Base-by-base conservation (phyloP, 176 grass and related monocot genomes). In the Triticum monococcum region DNA sequence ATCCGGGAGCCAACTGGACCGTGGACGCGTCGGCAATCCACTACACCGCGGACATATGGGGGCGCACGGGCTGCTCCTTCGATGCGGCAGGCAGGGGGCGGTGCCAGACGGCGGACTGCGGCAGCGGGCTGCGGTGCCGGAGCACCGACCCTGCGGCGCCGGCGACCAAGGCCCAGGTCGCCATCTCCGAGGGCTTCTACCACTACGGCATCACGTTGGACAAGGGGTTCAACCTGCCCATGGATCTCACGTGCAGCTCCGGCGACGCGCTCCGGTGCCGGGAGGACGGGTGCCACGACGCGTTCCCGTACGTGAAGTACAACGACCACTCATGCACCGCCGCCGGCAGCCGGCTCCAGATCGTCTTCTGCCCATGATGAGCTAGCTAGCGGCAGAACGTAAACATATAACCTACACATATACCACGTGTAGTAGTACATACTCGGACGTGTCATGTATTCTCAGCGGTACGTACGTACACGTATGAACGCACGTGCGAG, bases 11-110 rank as follows among this genome's bases (percentile, higher is more conserved):
- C 33, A 64, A 3, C 12, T 80, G 78, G 78, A 64, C 3, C 57
- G 2, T 80, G 12, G 23, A 64, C 35, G 23, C 28, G 7, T 36
- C 36, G 1, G 60, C 2, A 3, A 24, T 35, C 78, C 17, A n/a
- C 60, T 10, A 31, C 31, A 4, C 5, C 54, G 13, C 57, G 13
- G 26, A 11, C 59, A 45, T 72, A 72, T 80, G 78, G 60, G 78
- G 78, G 1, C 78, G 78, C 78, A 80, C 78, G 33, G 59, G 59
- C 36, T 80, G 78, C 78, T 64, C 59, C 78, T 80, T 43, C 60
- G n/a, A 80, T 60, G 23, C 13, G 11, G n/a, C 7, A 60, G 76
- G 59, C 33, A 16, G 14, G 7, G 76, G 76, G 54, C 18, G 20
- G 12, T 79, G 77, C 77, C 31, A 1, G 5, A 52, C 72, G 9